These are phyloP conservation scores for Rubia occidens DNA, from an alignment of 305 asterid species.

Conservation along the genomic window DNA sequence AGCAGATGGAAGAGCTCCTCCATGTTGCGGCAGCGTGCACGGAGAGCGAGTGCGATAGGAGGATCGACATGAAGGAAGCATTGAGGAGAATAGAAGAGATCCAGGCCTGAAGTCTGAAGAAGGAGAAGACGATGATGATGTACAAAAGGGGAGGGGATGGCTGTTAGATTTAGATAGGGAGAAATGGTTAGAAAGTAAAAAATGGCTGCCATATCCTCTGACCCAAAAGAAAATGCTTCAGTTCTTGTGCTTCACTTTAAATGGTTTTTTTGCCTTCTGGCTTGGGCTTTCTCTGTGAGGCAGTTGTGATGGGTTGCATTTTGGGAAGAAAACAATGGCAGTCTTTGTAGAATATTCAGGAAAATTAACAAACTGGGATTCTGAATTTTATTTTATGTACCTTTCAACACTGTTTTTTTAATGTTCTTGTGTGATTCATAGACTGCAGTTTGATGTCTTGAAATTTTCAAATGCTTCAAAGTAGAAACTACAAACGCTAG, in stretches of 20 bases:
- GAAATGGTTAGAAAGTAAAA: slow-evolving; percentile 4
- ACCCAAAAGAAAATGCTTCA: background rate
- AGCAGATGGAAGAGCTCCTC: slow-evolving; percentile 54
- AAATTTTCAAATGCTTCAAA: too few relatives aligned
- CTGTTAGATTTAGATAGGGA: slow-evolving; percentile 13
- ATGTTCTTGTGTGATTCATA: too few relatives aligned
- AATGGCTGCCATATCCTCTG: slow-evolving; percentile 1
- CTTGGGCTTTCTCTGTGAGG: background rate
- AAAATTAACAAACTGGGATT: background rate
- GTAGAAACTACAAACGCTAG: too few relatives aligned
- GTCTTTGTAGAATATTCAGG: background rate
- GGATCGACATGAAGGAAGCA: slow-evolving; percentile 67
- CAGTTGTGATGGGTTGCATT: background rate
- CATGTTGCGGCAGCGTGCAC: slow-evolving; percentile 57
- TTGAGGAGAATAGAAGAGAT: slow-evolving; percentile 55
- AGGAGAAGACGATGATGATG: background rate
- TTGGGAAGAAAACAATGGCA: slow-evolving; percentile 14
- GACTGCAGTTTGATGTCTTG: too few relatives aligned
- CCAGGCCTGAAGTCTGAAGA: slow-evolving; percentile 24
- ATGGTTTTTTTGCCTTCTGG: background rate
- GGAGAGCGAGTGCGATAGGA: slow-evolving; percentile 29
- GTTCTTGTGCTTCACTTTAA: background rate
- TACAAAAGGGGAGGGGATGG: background rate
- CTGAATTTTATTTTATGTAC: background rate
- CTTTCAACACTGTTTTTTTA: background rate